Evolutionary conservation across 2,329 filamentous ascomycete species (phyloP), one percentile per base, ranked within the genome.

Genomic region (Colletotrichum tanaceti): DNA sequence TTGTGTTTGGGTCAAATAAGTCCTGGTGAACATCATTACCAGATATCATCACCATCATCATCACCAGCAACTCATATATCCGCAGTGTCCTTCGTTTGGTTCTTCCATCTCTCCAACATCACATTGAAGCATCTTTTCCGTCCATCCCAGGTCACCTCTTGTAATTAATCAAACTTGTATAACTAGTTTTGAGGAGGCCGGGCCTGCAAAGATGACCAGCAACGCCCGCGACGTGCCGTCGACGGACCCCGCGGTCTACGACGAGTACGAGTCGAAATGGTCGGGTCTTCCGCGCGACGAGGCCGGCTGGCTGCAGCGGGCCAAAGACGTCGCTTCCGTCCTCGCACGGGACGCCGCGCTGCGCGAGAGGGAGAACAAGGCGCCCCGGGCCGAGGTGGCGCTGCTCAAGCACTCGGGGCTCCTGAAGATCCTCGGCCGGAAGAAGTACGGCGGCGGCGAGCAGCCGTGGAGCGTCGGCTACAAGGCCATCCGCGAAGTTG

Each of bases 401-500:
- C 75, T 83, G 1, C 74, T 83, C 10, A 83, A 83, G 62, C 77
- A 83, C 60, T 77, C 81, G 0, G 79, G 80, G 0, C 68, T 83
- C 4, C 71, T 81, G 3, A 82, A 81, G 71, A 58, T 81, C 1
- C 75, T 83, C 0, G 81, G 81, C 0, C 76, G 75, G 7, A 73
- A 76, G 20, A 79, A 80, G 65, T 82, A 81, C 43, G 81, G 81
- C 18, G 81, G 81, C n/a, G 81, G 81, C 20, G 80, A 74, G 11
- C 79, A 82, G 71, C 78, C 81, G 0, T 82, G 80, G 80, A 80
- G 75, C 28, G 81, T 88, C 1, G 89, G 80, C 0, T 90, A 89
- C 72, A 85, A 86, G 73, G 80, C 79, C 0, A 89, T 91, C 35
- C 82, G 89, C 0, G 87, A 90, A 66, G 86, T 91, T 6, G 87